Base-by-base conservation (phyloP, 306 rosid species). In the Fragaria iinumae region DNA sequence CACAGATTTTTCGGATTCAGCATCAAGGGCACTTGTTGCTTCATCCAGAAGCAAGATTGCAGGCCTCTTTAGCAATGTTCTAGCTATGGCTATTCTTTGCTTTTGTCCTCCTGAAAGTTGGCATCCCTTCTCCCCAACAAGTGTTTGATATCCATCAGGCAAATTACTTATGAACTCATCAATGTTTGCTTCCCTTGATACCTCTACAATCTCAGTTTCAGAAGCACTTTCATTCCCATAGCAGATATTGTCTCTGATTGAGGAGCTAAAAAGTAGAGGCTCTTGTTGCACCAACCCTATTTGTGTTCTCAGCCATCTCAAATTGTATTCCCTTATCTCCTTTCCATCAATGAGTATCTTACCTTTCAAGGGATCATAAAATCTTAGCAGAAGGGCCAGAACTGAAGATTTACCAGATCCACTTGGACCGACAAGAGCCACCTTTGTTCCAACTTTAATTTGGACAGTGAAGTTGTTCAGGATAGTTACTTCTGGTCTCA, bases 11-110 rank as follows among this genome's bases (percentile, higher is more conserved):
- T 93, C 98, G 20, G 97, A 91, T 72, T 93, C 95, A 8, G 91
- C 89, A 89, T 93, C 97, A 23, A 93, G 92, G 50, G 97, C 95
- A 87, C 98, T 93, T 41, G 98, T 93, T 87, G 98, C 97, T 89
- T 93, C 97, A 53, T 93, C 98, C 5, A 93, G 88, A 23, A 91
- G 93, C 80, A 91, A 79, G 64, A 91, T 88, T 79, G 90, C 77
- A 48, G 96, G 98, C 81, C 79, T 89, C 86, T 93, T 90, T 65
- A 89, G 68, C 75, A 93, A 76, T 57, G 98, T 85, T 87, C 96
- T 91, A 65, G 97, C 91, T 73, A 89, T 93, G 76, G 93, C 98
- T 80, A 91, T 84, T 88, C 98, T 90, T 77, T 93, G 98, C 85
- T 91, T 93, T 79, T 93, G 98, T 73, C 97, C 98, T 47, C 98